Evolutionary conservation across 768 basidiomycete genomes (phyloP), one percentile per base, ranked within the genome.

Genomic region (Cystofilobasidium bisporidii): DNA sequence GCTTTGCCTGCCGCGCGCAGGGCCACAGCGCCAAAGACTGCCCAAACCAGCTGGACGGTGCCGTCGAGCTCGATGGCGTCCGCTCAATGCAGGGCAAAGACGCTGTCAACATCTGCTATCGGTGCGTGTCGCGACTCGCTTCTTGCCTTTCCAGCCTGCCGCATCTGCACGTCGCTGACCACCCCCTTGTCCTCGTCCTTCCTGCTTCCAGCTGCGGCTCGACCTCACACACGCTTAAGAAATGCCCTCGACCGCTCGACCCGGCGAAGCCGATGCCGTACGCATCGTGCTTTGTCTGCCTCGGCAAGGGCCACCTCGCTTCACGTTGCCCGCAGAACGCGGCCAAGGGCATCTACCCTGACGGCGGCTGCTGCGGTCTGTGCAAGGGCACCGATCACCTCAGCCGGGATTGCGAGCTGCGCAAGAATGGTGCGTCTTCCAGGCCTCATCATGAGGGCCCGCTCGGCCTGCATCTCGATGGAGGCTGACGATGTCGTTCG

Each of bases 251-350:
- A 72, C 81, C 83, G 6, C 78, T 78, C 24, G 82, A 90, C 75
- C 80, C 83, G 15, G 75, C 74, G 22, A 81, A 89, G 66, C 87
- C 87, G 0, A 80, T 91, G 3, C 93, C 92, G 0, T 91, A 85
- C 72, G 92, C 93, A 0, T 88, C 86, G 4, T 97, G 93, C 78
- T 97, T 91, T 74, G 87, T 97, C 24, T 97, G 93, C 74, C 84
- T 83, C 4, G 81, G 80, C 4, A 86, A 82, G 72, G 93, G 93
- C 1, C 93, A 97, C 74, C 82, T 97, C 1, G 88, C 89, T 2
- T 86, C 88, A 1, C 77, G 83, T 18, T 97, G 93, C 76, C 87
- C 89, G 0, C 78, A 86, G 72, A 96, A 96, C 74, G 82, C 82
- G 70, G 81, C 81, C 0, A 87, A 84, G 72, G 91, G 92, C 0